Evolutionary conservation across 106 monocot genomes (phyloP).

Genomic region (Dioscorea alata): DNA sequence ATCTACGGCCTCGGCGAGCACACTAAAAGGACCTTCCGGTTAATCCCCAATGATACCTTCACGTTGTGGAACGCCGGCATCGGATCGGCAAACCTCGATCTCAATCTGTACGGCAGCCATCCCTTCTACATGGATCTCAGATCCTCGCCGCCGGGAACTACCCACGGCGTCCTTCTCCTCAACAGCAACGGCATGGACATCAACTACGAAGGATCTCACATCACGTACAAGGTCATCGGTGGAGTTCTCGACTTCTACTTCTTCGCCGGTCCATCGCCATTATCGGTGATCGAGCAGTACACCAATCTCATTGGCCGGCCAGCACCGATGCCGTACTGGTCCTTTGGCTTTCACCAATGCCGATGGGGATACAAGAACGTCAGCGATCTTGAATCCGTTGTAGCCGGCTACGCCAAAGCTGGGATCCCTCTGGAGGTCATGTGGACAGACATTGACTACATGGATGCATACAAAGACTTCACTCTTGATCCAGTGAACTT

Average conservation of each 20-base stretch:
- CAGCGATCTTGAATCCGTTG: constrained; percentile 51
- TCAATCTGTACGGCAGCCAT: constrained; percentile 68
- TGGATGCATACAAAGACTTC: constrained; percentile 82
- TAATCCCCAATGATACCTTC: constrained; percentile 34
- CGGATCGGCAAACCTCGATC: constrained; percentile 9
- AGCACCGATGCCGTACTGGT: constrained; percentile 19
- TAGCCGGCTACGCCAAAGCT: constrained; percentile 45
- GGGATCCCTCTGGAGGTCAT: constrained; percentile 62
- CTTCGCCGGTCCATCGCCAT: constrained; percentile 23
- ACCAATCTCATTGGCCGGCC: constrained; percentile 24
- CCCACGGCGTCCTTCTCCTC: constrained; percentile 29
- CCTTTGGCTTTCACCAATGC: constrained; percentile 82
- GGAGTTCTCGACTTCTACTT: constrained; percentile 28
- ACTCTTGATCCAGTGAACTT: constrained; percentile 70
- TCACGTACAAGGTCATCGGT: constrained; percentile 26
- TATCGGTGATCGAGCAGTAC: constrained; percentile 21
- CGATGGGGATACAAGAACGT: constrained; percentile 63
- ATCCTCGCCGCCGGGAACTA: not conserved
- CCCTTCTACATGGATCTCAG: constrained; percentile 67
- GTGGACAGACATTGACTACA: constrained; percentile 86
- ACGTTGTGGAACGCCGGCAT: constrained; percentile 75
- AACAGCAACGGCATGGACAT: constrained; percentile 38
- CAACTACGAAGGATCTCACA: constrained; percentile 2
- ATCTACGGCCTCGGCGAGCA: constrained; percentile 68
- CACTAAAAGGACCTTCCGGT: constrained; percentile 45